Evolutionary conservation across 192 early-diverging fungal genomes (phyloP), one percentile per base, ranked within the genome.

Genomic region (Rhizophagus clarus): DNA sequence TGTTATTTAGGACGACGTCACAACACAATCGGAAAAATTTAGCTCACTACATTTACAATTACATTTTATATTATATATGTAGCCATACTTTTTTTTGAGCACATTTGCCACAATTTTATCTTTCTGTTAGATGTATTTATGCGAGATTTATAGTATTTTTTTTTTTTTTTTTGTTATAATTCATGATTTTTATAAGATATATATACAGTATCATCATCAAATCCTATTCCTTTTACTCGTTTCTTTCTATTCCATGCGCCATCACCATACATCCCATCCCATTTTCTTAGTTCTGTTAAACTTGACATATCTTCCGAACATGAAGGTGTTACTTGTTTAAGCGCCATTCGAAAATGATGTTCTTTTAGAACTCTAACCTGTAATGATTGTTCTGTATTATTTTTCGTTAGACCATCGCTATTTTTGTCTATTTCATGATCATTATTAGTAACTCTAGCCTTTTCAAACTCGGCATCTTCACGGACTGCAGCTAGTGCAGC

Each of bases 271-370:
- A 88, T 76, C 62, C 87, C 89, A 85, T 96, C 94, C 96, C 96
- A 98, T 83, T 98, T 97, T 64, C 94, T 84, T 76, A 98, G 86
- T 87, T 96, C 95, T 24, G 93, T 85, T 70, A 98, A 84, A 74
- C 95, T 94, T 74, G 93, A 89, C 95, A 94, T 96, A 79, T 96
- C 93, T 81, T 97, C 97, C 20, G 94, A 94, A 47, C 94, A 89
- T 63, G 93, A 95, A 5, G 97, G 94, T 45, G 96, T 90, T 14
- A 96, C 90, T 82, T 96, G 92, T 76, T 89, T 90, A 40, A 97
- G 82, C 14, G 95, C 97, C n/a, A 88, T 81, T 37, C 95, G 94
- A 83, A 98, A 96, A 84, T 98, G 97, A 42, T 88, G 70, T 32
- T 83, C 64, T 31, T 49, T 79, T 31, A 95, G 82, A 2, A 88